Conservation (phyloP, 345 rosid species). For the Salix exigua region DNA sequence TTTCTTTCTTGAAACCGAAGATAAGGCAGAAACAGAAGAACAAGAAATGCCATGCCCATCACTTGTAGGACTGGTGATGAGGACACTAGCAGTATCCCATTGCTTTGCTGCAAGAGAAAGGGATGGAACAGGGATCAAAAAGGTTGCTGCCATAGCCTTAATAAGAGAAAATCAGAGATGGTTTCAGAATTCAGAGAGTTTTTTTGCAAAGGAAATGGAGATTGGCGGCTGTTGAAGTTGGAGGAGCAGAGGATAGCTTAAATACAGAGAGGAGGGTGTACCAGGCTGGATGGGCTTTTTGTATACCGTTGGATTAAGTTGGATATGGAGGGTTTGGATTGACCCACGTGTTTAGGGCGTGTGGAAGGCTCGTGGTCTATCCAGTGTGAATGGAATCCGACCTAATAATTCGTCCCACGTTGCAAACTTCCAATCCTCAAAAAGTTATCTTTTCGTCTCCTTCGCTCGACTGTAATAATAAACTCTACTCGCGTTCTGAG, state of each 20-base stretch:
- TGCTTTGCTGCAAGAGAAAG: slow-evolving; percentile 5
- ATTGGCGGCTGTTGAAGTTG: not conserved
- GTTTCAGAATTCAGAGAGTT: not conserved
- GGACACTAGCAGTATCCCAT: slow-evolving; percentile 13
- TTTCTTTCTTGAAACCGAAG: slow-evolving; percentile 1
- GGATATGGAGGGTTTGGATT: slow-evolving; percentile 15
- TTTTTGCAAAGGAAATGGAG: not conserved
- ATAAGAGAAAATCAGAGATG: not conserved
- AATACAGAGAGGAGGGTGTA: slow-evolving; percentile 14
- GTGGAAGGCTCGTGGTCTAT: slow-evolving; percentile 59
- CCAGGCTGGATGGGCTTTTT: slow-evolving; percentile 22
- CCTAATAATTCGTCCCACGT: not conserved
- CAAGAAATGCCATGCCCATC: slow-evolving; percentile 3
- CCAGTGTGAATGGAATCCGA: slow-evolving; percentile 19
- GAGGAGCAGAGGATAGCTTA: not conserved
- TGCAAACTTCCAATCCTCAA: no score
- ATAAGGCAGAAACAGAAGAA: slow-evolving; percentile 14
- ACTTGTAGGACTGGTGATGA: not conserved
- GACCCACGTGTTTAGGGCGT: slow-evolving; percentile 48
- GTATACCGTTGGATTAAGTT: slow-evolving; percentile 39
- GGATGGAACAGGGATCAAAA: slow-evolving; percentile 18
- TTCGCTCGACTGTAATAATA: not conserved
- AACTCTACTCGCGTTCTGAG: not conserved
- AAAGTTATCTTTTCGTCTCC: not conserved
- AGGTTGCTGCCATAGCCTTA: slow-evolving; percentile 13